Conservation (phyloP, 2,329 filamentous ascomycete genomes). For the Aspergillus versicolor region DNA sequence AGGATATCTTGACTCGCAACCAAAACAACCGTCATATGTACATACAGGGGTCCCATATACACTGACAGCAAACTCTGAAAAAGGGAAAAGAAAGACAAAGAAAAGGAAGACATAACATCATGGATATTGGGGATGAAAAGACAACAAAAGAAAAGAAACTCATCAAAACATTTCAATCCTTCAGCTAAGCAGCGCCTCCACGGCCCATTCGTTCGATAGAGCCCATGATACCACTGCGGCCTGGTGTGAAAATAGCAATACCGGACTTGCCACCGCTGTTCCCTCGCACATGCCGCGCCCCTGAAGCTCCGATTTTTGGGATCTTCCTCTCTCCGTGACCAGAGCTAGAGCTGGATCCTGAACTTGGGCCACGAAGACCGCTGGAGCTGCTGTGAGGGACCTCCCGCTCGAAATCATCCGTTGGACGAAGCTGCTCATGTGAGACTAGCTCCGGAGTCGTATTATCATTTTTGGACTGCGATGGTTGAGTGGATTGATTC, state of each 20-base stretch:
- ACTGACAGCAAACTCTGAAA: neutral
- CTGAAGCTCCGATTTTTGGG: slow-evolving; percentile 31
- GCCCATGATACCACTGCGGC: slow-evolving; percentile 73
- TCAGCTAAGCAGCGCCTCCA: slow-evolving; percentile 18
- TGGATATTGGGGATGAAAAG: neutral
- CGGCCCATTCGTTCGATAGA: slow-evolving; percentile 87
- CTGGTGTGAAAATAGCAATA: slow-evolving; percentile 38
- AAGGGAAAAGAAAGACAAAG: neutral
- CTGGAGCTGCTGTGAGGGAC: slow-evolving; percentile 27
- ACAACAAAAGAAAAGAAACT: neutral
- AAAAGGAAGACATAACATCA: neutral
- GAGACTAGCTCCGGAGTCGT: slow-evolving; percentile 12
- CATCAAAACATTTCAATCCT: neutral
- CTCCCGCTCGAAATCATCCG: slow-evolving; percentile 22
- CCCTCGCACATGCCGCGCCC: slow-evolving; percentile 29
- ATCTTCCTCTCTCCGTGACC: slow-evolving; percentile 28
- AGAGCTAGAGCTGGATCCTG: slow-evolving; percentile 20
- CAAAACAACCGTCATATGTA: neutral
- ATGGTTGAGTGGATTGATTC: slow-evolving; percentile 13
- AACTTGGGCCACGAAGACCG: slow-evolving; percentile 32
- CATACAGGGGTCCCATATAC: neutral
- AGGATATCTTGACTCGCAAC: slow-evolving; percentile 2
- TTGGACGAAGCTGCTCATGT: slow-evolving; percentile 12
- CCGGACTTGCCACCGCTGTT: slow-evolving; percentile 39
- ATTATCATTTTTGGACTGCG: slow-evolving; percentile 8